Evolutionary conservation across 164 flowering plant genomes (phyloP).

Genomic region (Sedum album): DNA sequence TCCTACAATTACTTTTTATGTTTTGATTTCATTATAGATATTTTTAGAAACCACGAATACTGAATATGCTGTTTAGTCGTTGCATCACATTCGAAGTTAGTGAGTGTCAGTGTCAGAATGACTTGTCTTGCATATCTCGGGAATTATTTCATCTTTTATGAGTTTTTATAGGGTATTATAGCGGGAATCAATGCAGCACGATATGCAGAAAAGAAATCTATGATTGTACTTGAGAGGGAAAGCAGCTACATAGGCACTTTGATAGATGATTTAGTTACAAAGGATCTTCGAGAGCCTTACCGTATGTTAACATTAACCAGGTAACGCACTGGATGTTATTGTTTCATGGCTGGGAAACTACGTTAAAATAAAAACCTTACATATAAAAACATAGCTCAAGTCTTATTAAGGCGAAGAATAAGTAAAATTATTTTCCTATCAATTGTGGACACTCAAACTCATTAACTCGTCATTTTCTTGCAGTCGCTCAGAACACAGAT

Average conservation of each 20-base stretch:
- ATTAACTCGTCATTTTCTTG: conserved; percentile 1
- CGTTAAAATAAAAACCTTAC: too few relatives aligned
- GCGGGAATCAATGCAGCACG: conserved; percentile 96
- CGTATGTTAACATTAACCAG: conserved; percentile 92
- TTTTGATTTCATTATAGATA: too few relatives aligned
- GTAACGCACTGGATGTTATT: conserved; percentile 22
- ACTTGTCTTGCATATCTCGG: too few relatives aligned
- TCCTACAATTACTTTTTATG: too few relatives aligned
- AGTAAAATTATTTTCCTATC: neutral
- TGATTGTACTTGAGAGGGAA: conserved; percentile 88
- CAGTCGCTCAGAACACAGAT: conserved; percentile 91
- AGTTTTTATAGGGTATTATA: conserved; percentile 59
- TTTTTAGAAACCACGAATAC: too few relatives aligned
- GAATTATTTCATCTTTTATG: too few relatives aligned
- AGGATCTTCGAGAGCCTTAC: conserved; percentile 97
- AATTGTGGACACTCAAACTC: neutral
- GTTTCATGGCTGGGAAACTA: neutral
- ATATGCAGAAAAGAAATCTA: conserved; percentile 67
- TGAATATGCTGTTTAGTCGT: too few relatives aligned
- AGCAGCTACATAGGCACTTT: conserved; percentile 74
- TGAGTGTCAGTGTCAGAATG: too few relatives aligned
- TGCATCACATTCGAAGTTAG: too few relatives aligned
- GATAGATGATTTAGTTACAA: conserved; percentile 92
- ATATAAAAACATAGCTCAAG: too few relatives aligned
- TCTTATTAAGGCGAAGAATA: neutral